These are phyloP conservation scores for Cadophora sp. DNA, from an alignment of 2,329 filamentous ascomycete species.

Conservation along the genomic window DNA sequence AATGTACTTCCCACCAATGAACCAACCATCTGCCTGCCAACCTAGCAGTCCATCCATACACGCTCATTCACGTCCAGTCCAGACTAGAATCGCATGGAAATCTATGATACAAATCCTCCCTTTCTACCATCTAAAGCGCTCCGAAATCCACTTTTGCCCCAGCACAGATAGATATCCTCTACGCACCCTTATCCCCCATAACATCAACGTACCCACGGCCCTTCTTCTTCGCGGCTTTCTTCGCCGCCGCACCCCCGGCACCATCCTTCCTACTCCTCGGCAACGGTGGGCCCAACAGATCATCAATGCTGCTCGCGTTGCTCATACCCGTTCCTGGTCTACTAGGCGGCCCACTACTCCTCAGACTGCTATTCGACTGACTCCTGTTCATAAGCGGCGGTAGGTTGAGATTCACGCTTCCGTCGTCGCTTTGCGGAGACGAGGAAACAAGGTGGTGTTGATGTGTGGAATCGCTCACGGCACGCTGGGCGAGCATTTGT, in stretches of 20 bases:
- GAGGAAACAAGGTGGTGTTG: background rate
- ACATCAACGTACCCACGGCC: slow-evolving; percentile 93
- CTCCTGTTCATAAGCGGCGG: slow-evolving; percentile 39
- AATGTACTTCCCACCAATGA: background rate
- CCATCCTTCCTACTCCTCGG: slow-evolving; percentile 66
- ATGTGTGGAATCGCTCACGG: slow-evolving; percentile 16
- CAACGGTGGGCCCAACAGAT: slow-evolving; percentile 78
- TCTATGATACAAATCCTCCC: background rate
- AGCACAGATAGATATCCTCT: background rate
- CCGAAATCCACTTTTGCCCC: background rate
- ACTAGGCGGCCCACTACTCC: slow-evolving; percentile 40
- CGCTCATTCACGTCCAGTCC: background rate
- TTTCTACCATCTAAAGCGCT: background rate
- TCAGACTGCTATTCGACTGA: slow-evolving; percentile 35
- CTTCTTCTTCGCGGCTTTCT: slow-evolving; percentile 80
- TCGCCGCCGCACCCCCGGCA: slow-evolving; percentile 50
- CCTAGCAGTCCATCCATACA: background rate
- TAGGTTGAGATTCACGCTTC: slow-evolving; percentile 9
- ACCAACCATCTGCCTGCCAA: background rate
- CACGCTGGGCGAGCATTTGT: slow-evolving; percentile 19
- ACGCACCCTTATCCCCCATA: slow-evolving; percentile 62
- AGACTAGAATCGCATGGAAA: background rate
- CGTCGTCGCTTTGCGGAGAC: slow-evolving; percentile 1
- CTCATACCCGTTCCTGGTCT: slow-evolving; percentile 83
- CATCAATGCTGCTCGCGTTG: slow-evolving; percentile 93